A percentile compares a stretch with the other conserved stretches of the same genome.
These are phyloP conservation scores for Termitomyces sp. DNA, from an alignment of 768 basidiomycete genomes.

Conservation along the genomic window DNA sequence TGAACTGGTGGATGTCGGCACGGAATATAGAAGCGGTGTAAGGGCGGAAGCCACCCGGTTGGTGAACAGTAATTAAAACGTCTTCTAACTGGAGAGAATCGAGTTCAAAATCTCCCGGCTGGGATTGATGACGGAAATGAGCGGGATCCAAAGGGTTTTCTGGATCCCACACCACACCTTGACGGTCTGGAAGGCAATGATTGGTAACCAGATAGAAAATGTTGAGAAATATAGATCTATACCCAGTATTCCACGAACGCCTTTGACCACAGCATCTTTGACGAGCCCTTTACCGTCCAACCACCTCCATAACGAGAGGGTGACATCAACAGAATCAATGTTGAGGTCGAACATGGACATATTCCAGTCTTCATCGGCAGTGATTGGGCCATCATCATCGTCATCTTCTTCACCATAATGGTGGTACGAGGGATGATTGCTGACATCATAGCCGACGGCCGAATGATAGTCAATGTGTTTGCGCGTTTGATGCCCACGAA, in stretches of 20 bases:
- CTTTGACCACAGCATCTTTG: conserved; percentile 86
- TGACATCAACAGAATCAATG: conserved; percentile 94
- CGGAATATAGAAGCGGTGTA: conserved; percentile 91
- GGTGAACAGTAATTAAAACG: conserved; percentile 89
- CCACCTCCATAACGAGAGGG: conserved; percentile 87
- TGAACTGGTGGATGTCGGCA: conserved; percentile 75
- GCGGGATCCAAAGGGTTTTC: conserved; percentile 78
- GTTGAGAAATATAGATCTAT: conserved; percentile 19
- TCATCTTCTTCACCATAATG: conserved; percentile 52
- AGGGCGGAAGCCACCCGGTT: conserved; percentile 89
- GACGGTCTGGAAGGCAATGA: conserved; percentile 58
- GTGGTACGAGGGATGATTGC: conserved; percentile 71
- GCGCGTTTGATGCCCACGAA: conserved; percentile 11
- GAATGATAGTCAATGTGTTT: conserved; percentile 41
- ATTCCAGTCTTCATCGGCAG: conserved; percentile 51
- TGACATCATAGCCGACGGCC: conserved; percentile 71
- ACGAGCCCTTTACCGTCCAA: conserved; percentile 93
- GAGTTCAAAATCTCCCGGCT: conserved; percentile 87
- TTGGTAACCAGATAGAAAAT: not conserved
- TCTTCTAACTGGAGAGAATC: conserved; percentile 90
- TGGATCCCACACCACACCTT: conserved; percentile 82
- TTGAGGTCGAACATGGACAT: conserved; percentile 91
- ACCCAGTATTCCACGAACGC: conserved; percentile 93
- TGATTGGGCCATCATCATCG: conserved; percentile 32
- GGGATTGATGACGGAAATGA: conserved; percentile 66